Evolutionary conservation across 768 basidiomycete genomes (phyloP).

Genomic region (Cubamyces lactineus): DNA sequence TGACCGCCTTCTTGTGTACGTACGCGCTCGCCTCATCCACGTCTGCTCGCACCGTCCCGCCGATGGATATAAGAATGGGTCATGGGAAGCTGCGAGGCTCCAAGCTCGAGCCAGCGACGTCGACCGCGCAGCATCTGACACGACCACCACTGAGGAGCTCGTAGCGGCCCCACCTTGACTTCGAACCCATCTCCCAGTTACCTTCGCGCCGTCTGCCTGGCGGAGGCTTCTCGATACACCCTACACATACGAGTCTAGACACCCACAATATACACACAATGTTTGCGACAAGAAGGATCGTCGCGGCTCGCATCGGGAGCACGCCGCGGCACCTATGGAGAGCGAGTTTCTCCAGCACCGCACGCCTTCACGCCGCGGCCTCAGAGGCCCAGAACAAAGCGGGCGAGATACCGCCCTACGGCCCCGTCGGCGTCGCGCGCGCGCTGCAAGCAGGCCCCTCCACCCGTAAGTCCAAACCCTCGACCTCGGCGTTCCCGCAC

Average conservation of each 20-base stretch:
- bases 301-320: neutral
- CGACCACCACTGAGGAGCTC: too few relatives aligned
- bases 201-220: too few relatives aligned
- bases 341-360: constrained; percentile 25
- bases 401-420: constrained; percentile 52
- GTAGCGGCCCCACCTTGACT: too few relatives aligned
- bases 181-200: too few relatives aligned
- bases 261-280: neutral
- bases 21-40: neutral
- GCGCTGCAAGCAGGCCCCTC: constrained; percentile 51
- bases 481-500: too few relatives aligned
- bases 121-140: too few relatives aligned
- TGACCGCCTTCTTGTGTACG: constrained; percentile 15
- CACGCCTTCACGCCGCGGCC: neutral
- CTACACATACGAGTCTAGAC: too few relatives aligned
- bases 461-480: constrained; percentile 49
- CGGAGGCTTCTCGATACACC: too few relatives aligned
- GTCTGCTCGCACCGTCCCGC: neutral
- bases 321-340: neutral
- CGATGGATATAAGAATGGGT: constrained; percentile 3
- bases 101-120: too few relatives aligned
- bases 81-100: constrained; percentile 1
- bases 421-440: constrained; percentile 64
- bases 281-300: neutral
- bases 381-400: constrained; percentile 30